Evolutionary conservation across 2,329 filamentous ascomycete genomes (phyloP), one percentile per base, ranked within the genome.

Genomic region (Trichocomaceae sp.): DNA sequence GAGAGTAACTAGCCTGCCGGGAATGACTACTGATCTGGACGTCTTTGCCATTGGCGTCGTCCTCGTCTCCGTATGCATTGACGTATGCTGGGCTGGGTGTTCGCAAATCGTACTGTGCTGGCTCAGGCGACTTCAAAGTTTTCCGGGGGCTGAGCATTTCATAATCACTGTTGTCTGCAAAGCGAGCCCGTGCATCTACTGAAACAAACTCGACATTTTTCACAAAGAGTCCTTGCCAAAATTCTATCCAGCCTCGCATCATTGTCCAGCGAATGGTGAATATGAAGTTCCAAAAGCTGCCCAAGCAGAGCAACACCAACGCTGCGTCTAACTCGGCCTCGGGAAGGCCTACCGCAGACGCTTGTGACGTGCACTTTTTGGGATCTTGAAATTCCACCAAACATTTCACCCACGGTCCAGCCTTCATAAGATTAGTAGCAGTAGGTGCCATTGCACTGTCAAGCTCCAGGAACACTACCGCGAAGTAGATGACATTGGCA

Each of bases 401-500:
- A 65, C 93, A 99, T 0, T 67, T 10, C 1, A 95, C 69, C 88
- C 89, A 97, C 2, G 79, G 77, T 35, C 72, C 58, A 2, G 85
- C 82, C 23, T 82, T 79, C 7, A 70, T 58, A 52, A 85, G 65
- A 35, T 83, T 78, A 39, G 80, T 78, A 19, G 80, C 72, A 2
- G 81, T 79, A 51, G 73, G 63, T 8, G 82, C 74, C 12, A 88
- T 80, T 20, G 87, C 81, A 62, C 86, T 86, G 71, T 95, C 88
- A 66, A 96, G 82, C 67, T 89, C 88, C 48, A 97, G 86, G 67
- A 97, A 97, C 53, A 96, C 81, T 46, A 96, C 78, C 1, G 91
- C 86, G 72, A 97, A 96, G 78, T 96, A 96, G 64, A 96, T 84
- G 59, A 97, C 90, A 68, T 97, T 91, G 57, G 83, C 82, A 56